A percentile compares a stretch with the other conserved stretches of the same genome.
These are phyloP conservation scores for Corinectria fuckeliana DNA, from an alignment of 2,329 filamentous ascomycete genomes.

Conservation along the genomic window DNA sequence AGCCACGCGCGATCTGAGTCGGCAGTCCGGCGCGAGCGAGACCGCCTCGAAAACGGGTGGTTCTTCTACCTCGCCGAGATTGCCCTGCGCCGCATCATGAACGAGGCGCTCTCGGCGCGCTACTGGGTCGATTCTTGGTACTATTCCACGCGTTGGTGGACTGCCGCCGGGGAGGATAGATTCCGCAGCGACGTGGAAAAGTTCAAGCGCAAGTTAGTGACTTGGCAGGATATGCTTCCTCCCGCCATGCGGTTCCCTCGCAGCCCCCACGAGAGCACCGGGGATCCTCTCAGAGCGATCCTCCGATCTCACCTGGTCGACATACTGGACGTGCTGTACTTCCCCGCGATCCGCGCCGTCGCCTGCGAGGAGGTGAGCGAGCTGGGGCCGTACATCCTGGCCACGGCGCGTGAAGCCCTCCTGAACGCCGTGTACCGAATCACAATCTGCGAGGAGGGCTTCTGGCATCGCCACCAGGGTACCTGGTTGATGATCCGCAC, in stretches of 20 bases:
- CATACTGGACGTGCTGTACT: constrained; percentile 23
- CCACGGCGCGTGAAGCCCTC: constrained; percentile 12
- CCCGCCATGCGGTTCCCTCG: constrained; percentile 14
- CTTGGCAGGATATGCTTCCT: constrained; percentile 19
- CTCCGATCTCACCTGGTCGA: constrained; percentile 17
- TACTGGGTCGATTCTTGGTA: constrained; percentile 24
- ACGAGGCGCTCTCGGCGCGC: constrained; percentile 16
- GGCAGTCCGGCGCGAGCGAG: constrained; percentile 9
- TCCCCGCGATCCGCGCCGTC: constrained; percentile 19
- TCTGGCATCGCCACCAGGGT: constrained; percentile 31
- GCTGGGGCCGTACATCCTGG: background rate
- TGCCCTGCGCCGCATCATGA: constrained; percentile 24
- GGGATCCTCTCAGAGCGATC: constrained; percentile 14
- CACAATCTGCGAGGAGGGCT: constrained; percentile 21
- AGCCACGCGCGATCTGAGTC: constrained; percentile 12
- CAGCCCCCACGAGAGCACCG: background rate
- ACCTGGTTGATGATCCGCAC: constrained; percentile 33
- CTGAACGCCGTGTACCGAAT: constrained; percentile 22
- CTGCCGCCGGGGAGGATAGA: background rate
- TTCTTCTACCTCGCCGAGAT: constrained; percentile 35
- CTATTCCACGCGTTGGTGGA: constrained; percentile 17
- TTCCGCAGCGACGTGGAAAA: constrained; percentile 10
- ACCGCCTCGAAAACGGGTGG: constrained; percentile 26
- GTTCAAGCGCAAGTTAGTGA: constrained; percentile 19
- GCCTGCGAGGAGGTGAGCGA: constrained; percentile 5